Conservation (phyloP, 306 rosid genomes). For the Cercis canadensis region DNA sequence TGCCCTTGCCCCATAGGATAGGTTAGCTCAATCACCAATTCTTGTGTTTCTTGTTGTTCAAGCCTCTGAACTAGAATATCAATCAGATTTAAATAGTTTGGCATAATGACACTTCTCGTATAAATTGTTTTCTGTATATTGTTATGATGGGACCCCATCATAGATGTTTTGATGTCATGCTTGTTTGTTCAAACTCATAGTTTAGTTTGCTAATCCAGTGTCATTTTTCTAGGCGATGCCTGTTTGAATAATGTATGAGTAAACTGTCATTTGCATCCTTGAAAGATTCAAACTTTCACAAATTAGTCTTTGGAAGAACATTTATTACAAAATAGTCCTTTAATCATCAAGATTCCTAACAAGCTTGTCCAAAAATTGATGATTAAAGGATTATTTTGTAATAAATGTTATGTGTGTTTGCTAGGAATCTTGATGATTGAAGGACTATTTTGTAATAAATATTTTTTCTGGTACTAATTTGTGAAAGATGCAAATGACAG, state of each 20-base stretch:
- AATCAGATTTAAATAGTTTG: background rate
- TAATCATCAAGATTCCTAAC: too few species aligned
- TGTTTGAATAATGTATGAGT: background rate
- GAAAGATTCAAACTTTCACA: too few species aligned
- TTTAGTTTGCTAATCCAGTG: constrained; percentile 5
- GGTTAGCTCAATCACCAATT: constrained; percentile 6
- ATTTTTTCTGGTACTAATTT: too few species aligned
- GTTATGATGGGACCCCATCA: background rate
- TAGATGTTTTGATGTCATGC: background rate
- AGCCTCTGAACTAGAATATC: background rate
- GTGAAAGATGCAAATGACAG: too few species aligned
- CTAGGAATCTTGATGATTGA: too few species aligned
- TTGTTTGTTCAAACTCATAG: background rate
- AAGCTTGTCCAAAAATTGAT: too few species aligned
- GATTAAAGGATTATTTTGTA: too few species aligned
- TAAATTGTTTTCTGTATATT: background rate
- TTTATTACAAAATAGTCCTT: too few species aligned
- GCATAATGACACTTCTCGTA: background rate
- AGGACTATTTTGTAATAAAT: too few species aligned
- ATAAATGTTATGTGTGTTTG: too few species aligned
- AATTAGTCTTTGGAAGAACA: too few species aligned
- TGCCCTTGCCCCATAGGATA: background rate
- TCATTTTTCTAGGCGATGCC: background rate
- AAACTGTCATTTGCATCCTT: too few species aligned
- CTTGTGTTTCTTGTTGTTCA: background rate